Base-by-base conservation (phyloP, 805 yeast genomes). In the Candida insectorum region DNA sequence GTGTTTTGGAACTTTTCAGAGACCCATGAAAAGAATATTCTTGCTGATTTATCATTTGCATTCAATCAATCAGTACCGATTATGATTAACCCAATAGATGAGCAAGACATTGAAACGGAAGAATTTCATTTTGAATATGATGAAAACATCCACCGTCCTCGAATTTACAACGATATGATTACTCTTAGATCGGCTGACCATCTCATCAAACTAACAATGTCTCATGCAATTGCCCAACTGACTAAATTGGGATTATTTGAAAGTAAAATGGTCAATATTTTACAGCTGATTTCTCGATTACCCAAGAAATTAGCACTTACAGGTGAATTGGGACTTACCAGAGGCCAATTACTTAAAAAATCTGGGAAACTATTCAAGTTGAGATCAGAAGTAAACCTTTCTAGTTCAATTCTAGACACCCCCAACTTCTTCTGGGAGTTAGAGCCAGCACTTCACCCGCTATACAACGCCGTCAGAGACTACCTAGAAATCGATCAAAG, bases 1-100 rank as follows among this genome's bases (percentile, higher is more conserved):
- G 97, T 93, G 14, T 89, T 93, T 51, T 93, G 98, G 98, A 93
- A 93, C 52, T 88, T 93, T 48, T 79, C 91, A 2, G 96, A 88
- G 52, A 69, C 76, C 6, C 96, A 93, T 52, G 98, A 93, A 51
- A 88, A 88, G 62, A 93, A 91, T 49, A 78, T 93, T 13, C 69
- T 93, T 35, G 97, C 97, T 1, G 98, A 93, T 52, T 67, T 93
- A 43, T 83, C 81, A n/a, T 79, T 83, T 60, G 86, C 86, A 5
- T 55, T 61, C 10, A 39, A 36, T 30, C 56, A 56, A 10, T 66
- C 65, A 2, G 59, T 58, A 12, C 62, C 69, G 7, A 60, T 88
- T 15, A 75, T 84, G 17, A 65, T 83, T 3, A 73, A 85, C 33
- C 93, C 96, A 0, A 70, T 83, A 17, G 80, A 79, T 42, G 96